Evolutionary conservation across 164 flowering plant species (phyloP).

Genomic region (Magnolia sinica): DNA sequence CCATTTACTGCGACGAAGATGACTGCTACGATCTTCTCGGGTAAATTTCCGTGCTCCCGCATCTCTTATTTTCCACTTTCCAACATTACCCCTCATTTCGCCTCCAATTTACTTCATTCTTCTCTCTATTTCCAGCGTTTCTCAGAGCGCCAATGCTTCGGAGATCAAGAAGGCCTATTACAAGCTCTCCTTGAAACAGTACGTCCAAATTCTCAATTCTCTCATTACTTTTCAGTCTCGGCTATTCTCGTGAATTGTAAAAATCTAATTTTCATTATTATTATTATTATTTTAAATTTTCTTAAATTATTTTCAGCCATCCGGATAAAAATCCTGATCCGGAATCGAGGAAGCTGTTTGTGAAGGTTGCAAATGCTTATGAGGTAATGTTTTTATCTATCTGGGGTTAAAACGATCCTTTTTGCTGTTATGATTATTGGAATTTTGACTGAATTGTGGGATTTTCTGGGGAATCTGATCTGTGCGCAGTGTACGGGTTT

Average conservation of each 20-base stretch:
- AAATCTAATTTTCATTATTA: not conserved
- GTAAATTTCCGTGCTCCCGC: conserved; percentile 27
- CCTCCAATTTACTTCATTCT: not conserved
- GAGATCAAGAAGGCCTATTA: conserved; percentile 95
- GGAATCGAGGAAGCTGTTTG: conserved; percentile 74
- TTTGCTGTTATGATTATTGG: conserved; percentile 1
- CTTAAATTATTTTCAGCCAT: conserved; percentile 43
- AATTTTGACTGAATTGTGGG: not conserved
- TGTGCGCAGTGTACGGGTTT: too few relatives aligned
- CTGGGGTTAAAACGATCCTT: not conserved
- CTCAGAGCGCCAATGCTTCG: conserved; percentile 81
- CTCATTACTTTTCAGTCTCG: conserved; percentile 12
- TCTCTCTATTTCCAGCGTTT: conserved; percentile 39
- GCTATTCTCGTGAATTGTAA: not conserved
- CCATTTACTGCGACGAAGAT: conserved; percentile 95
- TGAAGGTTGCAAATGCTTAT: conserved; percentile 89
- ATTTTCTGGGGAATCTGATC: not conserved
- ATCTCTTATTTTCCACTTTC: not conserved
- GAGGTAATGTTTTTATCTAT: conserved; percentile 45
- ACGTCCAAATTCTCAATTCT: not conserved
- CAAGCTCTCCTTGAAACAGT: conserved; percentile 91
- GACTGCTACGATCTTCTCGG: conserved; percentile 96
- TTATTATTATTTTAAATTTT: conserved; percentile 1
- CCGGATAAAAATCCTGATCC: conserved; percentile 98
- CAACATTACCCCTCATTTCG: not conserved